These are phyloP conservation scores for Apophysomyces elegans DNA, from an alignment of 371 early-diverging fungal species.

Conservation along the genomic window DNA sequence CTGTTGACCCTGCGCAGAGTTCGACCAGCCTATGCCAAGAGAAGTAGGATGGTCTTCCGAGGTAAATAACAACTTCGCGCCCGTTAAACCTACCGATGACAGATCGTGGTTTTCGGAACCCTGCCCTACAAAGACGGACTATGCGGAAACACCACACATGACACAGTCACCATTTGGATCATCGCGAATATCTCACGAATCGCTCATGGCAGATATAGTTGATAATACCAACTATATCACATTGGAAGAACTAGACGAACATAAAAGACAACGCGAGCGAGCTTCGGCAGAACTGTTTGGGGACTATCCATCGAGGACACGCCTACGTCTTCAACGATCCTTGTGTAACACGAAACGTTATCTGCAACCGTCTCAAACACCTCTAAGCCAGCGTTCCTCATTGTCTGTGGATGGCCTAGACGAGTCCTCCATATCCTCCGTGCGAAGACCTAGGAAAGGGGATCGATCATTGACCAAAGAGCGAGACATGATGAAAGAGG, in stretches of 20 bases:
- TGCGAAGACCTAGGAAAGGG: not conserved
- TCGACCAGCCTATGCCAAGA: not conserved
- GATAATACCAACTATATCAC: not conserved
- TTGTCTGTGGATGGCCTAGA: not conserved
- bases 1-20: not conserved
- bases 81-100: not conserved
- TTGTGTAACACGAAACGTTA: constrained; percentile 6
- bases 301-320: constrained; percentile 18
- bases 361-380: not conserved
- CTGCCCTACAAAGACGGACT: not conserved
- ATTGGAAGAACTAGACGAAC: constrained; percentile 1
- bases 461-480: not conserved
- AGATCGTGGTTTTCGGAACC: constrained; percentile 5
- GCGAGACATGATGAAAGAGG: not conserved
- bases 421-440: too few species aligned
- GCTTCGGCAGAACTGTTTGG: not conserved
- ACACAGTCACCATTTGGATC: constrained; percentile 1
- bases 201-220: not conserved
- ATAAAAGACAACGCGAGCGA: not conserved
- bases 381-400: not conserved
- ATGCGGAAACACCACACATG: not conserved
- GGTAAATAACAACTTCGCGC: not conserved
- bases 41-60: not conserved
- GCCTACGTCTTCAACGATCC: constrained; percentile 15
- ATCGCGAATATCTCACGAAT: not conserved